Evolutionary conservation across 139 green algal species (phyloP).

Genomic region (Chlamydomonas sp.): DNA sequence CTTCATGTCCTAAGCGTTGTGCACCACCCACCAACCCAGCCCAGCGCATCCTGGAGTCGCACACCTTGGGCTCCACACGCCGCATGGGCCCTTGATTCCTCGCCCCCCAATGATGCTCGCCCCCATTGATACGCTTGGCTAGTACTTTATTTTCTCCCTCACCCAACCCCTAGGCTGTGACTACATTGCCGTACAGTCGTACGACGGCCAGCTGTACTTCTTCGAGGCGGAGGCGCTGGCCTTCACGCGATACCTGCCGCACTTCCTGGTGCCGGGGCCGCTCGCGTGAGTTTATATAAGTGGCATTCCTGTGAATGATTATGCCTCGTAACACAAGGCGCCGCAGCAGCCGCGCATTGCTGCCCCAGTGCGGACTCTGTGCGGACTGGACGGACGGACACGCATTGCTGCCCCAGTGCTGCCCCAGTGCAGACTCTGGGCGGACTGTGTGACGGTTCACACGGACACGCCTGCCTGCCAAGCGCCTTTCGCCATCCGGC

Average conservation of each 20-base stretch:
- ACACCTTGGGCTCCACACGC: no score
- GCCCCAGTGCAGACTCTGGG: no score
- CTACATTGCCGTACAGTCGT: conserved; percentile 75
- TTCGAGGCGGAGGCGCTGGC: conserved; percentile 61
- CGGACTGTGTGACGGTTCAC: no score
- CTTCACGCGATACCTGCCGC: conserved; percentile 59
- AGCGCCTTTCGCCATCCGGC: not conserved
- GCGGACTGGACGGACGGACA: no score
- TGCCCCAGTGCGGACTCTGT: no score
- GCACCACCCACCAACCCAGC: no score
- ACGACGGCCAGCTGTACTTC: conserved; percentile 74
- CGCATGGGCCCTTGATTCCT: no score
- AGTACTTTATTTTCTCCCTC: not conserved
- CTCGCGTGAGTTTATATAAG: conserved; percentile 30
- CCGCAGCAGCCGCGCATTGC: not conserved
- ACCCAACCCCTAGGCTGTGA: conserved; percentile 46
- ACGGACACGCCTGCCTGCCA: no score
- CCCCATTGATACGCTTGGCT: not conserved
- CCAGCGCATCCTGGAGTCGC: no score
- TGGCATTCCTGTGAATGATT: not conserved
- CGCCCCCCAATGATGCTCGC: not conserved
- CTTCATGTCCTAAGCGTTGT: no score
- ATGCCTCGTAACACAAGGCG: not conserved
- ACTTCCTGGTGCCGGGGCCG: conserved; percentile 71
- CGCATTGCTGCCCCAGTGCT: no score